phyloP scores from a whole-genome alignment of 306 rosid species.

The Senna tora region DNA sequence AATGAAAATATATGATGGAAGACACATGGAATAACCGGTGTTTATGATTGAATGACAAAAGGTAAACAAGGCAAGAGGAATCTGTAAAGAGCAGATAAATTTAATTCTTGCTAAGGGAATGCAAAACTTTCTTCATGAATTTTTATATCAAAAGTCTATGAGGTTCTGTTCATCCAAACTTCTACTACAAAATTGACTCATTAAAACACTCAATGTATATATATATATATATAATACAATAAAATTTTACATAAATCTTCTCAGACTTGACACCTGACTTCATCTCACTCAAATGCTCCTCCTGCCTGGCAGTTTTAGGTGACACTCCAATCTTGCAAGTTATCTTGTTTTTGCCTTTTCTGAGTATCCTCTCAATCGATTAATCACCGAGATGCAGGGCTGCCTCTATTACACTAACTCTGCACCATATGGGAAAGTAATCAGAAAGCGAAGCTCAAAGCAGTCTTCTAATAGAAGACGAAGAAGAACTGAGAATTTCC shows the following conservation, averaged over 20 bases:
- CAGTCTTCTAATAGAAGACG: too few relatives aligned
- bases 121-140: slow-evolving; percentile 24
- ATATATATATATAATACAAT: not conserved
- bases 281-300: not conserved
- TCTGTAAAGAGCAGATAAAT: not conserved
- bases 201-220: not conserved
- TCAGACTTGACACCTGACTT: slow-evolving; percentile 35
- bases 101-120: not conserved
- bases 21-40: not conserved
- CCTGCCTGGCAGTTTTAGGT: too few relatives aligned
- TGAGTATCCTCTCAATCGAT: not conserved
- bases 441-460: too few relatives aligned
- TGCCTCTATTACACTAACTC: slow-evolving; percentile 26
- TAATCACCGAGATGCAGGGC: not conserved
- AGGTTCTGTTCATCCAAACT: slow-evolving; percentile 19
- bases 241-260: not conserved
- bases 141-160: slow-evolving; percentile 2
- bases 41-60: not conserved
- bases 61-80: not conserved
- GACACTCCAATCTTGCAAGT: not conserved
- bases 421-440: slow-evolving; percentile 12
- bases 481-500: too few relatives aligned
- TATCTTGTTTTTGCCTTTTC: not conserved
- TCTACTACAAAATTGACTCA: slow-evolving; percentile 28
- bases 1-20: not conserved